These are phyloP conservation scores for Entonaema liquescens DNA, from an alignment of 495 filamentous ascomycete species.

Conservation along the genomic window DNA sequence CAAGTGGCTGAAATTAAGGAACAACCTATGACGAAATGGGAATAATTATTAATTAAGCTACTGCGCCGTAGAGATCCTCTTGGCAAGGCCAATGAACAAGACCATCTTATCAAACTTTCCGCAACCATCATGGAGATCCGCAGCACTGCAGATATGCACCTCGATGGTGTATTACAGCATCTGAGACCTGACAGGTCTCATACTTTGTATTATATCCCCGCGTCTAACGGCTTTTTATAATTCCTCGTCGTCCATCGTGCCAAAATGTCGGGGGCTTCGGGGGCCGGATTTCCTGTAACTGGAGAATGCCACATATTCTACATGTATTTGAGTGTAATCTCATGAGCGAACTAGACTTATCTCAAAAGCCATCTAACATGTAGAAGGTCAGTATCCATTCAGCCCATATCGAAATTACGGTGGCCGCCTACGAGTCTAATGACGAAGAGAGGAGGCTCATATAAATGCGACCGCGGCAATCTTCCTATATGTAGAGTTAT, in stretches of 20 bases:
- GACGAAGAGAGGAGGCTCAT: neutral
- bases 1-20: neutral
- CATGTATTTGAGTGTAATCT: neutral
- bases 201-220: neutral
- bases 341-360: neutral
- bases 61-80: neutral
- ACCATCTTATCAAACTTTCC: neutral
- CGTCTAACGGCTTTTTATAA: neutral
- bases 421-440: neutral
- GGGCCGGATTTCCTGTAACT: neutral
- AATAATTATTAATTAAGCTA: neutral
- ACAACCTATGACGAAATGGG: neutral
- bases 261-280: neutral
- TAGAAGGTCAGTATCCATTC: neutral
- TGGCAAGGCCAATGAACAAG: neutral
- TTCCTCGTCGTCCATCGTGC: neutral
- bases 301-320: neutral
- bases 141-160: neutral
- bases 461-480: neutral
- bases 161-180: neutral
- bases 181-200: neutral
- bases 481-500: neutral
- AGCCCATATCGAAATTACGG: neutral
- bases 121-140: neutral
- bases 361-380: neutral